Evolutionary conservation across 129 eudicot species (phyloP).

Genomic region (Kitagawia praeruptora): DNA sequence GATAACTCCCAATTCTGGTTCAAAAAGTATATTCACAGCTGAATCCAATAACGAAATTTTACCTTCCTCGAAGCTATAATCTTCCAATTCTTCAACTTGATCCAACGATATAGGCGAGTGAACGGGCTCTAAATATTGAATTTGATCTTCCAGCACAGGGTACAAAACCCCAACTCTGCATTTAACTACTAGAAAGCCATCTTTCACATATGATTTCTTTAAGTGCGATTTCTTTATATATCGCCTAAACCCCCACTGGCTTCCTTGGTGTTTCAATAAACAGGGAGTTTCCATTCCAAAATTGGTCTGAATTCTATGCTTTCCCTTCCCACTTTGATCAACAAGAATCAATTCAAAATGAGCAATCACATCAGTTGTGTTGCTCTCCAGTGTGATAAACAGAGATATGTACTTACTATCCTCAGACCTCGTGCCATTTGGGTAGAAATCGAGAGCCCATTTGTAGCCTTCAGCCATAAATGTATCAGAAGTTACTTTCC

Average conservation of each 20-base stretch:
- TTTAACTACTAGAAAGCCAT: not conserved
- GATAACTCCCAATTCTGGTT: not conserved
- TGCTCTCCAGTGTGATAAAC: not conserved
- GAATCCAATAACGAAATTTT: not conserved
- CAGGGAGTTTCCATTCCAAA: not conserved
- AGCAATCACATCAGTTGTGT: not conserved
- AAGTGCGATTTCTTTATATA: not conserved
- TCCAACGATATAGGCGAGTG: not conserved
- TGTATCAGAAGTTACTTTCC: not conserved
- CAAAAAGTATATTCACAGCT: not conserved
- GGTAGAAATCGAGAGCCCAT: conserved; percentile 4
- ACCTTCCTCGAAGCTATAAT: not conserved
- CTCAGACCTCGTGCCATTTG: not conserved
- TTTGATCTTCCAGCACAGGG: not conserved
- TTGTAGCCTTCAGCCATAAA: conserved; percentile 8
- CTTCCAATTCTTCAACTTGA: not conserved
- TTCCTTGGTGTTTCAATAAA: conserved; percentile 5
- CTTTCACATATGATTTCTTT: not conserved
- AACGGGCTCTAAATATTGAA: not conserved
- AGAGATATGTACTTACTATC: conserved; percentile 2
- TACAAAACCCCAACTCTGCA: conserved; percentile 1
- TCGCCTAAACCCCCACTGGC: conserved; percentile 10
- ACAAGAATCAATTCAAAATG: not conserved
- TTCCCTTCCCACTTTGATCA: conserved; percentile 7
- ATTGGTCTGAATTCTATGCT: not conserved